Percentiles rank a stretch among this genome's conserved stretches.
These are phyloP conservation scores for Planoprotostelium fungivorum DNA, from an alignment of 78 protist genomes.

Conservation along the genomic window DNA sequence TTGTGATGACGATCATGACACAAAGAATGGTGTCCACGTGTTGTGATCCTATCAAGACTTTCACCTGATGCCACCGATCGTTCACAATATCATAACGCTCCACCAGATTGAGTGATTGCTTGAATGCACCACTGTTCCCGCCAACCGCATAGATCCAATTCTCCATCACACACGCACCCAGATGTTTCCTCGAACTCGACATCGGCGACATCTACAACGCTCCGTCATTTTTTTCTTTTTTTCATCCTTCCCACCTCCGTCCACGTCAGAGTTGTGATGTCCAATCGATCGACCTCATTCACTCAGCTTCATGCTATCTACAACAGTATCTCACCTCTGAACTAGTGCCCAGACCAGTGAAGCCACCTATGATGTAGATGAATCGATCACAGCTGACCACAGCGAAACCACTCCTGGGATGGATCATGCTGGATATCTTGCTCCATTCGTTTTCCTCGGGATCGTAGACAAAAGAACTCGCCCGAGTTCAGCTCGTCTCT, in stretches of 20 bases:
- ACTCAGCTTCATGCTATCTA: not conserved
- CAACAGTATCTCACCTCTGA: not conserved
- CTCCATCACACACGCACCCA: not conserved
- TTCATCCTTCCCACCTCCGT: not conserved
- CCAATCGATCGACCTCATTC: not conserved
- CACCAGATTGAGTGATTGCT: not conserved
- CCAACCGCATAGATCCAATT: not conserved
- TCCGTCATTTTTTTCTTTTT: not conserved
- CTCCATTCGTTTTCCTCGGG: not conserved
- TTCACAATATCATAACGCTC: not conserved
- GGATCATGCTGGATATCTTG: not conserved
- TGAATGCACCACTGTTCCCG: not conserved
- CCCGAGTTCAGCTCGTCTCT: not conserved
- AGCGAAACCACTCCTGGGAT: not conserved
- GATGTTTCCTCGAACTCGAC: not conserved
- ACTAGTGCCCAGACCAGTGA: not conserved
- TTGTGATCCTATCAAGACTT: no score
- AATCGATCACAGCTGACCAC: not conserved
- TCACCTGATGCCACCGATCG: not conserved
- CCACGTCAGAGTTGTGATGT: not conserved
- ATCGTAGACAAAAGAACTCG: not conserved
- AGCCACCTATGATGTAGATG: not conserved
- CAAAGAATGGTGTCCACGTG: no score
- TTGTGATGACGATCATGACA: no score
- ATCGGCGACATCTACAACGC: not conserved